Evolutionary conservation across 208 protist genomes (phyloP).

Genomic region (Perkinsela sp.): DNA sequence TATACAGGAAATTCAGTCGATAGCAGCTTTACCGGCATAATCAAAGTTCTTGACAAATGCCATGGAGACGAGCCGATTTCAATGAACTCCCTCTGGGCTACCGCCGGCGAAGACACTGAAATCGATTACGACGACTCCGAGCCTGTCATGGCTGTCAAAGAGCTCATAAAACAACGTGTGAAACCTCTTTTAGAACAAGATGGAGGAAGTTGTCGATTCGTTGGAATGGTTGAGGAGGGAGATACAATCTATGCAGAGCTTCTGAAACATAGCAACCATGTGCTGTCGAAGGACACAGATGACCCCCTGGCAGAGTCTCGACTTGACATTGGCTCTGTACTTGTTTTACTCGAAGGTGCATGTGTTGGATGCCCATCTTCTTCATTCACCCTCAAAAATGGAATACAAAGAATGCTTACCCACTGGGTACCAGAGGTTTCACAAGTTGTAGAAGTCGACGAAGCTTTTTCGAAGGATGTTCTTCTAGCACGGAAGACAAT

Average conservation of each 20-base stretch:
- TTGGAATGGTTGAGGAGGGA: conserved; percentile 40
- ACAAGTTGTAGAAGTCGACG: conserved; percentile 41
- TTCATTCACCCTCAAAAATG: conserved; percentile 51
- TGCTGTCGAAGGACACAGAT: neutral
- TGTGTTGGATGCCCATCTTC: conserved; percentile 61
- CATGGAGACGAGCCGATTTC: neutral
- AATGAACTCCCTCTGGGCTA: conserved; percentile 1
- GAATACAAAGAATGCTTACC: conserved; percentile 73
- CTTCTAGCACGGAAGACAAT: too few species aligned
- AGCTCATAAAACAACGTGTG: conserved; percentile 53
- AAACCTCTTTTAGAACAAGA: conserved; percentile 56
- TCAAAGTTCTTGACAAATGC: neutral
- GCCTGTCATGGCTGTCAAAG: conserved; percentile 64
- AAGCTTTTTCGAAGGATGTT: conserved; percentile 65
- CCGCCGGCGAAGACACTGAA: conserved; percentile 55
- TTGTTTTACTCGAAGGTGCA: conserved; percentile 50
- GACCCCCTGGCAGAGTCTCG: neutral
- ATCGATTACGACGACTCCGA: conserved; percentile 53
- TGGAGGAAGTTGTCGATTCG: conserved; percentile 62
- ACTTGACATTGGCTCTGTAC: conserved; percentile 17
- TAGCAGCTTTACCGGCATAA: neutral
- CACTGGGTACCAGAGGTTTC: conserved; percentile 57
- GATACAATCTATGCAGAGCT: neutral
- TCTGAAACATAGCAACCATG: neutral
- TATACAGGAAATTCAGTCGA: too few species aligned